A percentile compares a stretch with the other conserved stretches of the same genome.
phyloP scores from a whole-genome alignment of 2,329 filamentous ascomycete genomes.

The Penicillium sp. region DNA sequence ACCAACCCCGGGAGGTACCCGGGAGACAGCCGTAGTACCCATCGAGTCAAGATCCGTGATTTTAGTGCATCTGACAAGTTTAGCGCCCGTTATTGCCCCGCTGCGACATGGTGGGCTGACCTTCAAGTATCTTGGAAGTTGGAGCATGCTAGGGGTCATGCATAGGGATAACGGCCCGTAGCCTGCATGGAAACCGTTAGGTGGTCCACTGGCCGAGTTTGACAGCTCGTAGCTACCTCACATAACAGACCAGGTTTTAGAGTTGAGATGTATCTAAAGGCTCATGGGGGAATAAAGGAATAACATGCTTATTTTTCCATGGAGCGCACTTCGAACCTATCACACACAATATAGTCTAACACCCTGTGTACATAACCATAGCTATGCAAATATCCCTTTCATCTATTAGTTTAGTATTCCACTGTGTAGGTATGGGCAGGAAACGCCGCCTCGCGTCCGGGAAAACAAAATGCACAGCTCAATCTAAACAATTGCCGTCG shows the following conservation, averaged over 20 bases:
- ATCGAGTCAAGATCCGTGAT: slow-evolving; percentile 10
- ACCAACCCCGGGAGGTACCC: slow-evolving; percentile 15
- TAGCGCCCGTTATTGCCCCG: slow-evolving; percentile 10
- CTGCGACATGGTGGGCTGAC: slow-evolving; percentile 16
- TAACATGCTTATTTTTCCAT: neutral
- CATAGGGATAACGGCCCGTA: slow-evolving; percentile 8
- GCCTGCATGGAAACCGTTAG: slow-evolving; percentile 6
- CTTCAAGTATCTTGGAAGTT: neutral
- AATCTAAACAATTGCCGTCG: neutral
- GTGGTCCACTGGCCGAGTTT: neutral
- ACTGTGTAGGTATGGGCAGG: no score
- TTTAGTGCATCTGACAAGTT: slow-evolving; percentile 5
- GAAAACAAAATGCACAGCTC: no score
- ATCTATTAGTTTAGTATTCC: no score
- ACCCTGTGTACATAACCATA: no score
- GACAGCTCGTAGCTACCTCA: neutral
- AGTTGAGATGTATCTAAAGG: slow-evolving; percentile 2
- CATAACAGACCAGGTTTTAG: neutral
- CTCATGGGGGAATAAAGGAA: neutral
- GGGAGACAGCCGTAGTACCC: slow-evolving; percentile 13
- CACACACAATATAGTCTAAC: neutral
- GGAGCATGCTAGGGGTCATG: neutral
- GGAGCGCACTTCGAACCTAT: neutral
- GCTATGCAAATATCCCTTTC: neutral
- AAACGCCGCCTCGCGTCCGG: no score